Percentiles rank a stretch among this genome's conserved stretches.
These are phyloP conservation scores for Terana coerulea DNA, from an alignment of 768 basidiomycete genomes.

Conservation along the genomic window DNA sequence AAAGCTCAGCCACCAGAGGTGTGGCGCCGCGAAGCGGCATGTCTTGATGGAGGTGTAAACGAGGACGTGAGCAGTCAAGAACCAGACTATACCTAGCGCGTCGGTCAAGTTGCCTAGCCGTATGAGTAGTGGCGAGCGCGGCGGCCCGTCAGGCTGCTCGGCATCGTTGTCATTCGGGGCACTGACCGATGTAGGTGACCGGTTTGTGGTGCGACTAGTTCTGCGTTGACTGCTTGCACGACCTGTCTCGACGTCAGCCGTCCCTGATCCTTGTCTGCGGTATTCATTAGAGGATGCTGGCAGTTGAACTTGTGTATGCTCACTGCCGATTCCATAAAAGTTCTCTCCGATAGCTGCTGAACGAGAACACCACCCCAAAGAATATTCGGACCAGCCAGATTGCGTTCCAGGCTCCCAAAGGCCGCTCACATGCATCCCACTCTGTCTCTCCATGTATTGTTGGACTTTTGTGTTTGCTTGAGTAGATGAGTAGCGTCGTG, in stretches of 20 bases:
- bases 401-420: conserved; percentile 63
- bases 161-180: no score
- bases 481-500: conserved; percentile 45
- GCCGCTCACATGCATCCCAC: conserved; percentile 60
- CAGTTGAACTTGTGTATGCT: not conserved
- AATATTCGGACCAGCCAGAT: conserved; percentile 58
- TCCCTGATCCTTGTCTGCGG: not conserved
- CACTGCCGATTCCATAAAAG: not conserved
- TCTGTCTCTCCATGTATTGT: conserved; percentile 39
- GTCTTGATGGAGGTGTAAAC: conserved; percentile 72
- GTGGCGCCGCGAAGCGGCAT: conserved; percentile 71
- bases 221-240: no score
- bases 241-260: no score
- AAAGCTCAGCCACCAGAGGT: conserved; percentile 86
- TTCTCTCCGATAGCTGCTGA: conserved; percentile 47
- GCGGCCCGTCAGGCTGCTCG: no score
- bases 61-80: conserved; percentile 75
- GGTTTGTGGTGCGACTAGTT: no score
- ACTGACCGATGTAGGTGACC: no score
- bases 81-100: conserved; percentile 75
- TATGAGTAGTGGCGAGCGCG: conserved; percentile 8
- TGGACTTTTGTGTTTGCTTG: conserved; percentile 45
- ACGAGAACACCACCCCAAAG: conserved; percentile 44
- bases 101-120: conserved; percentile 58
- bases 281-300: not conserved